Evolutionary conservation across 2,329 filamentous ascomycete genomes (phyloP), one percentile per base, ranked within the genome.

Genomic region (Penicillium sp.): DNA sequence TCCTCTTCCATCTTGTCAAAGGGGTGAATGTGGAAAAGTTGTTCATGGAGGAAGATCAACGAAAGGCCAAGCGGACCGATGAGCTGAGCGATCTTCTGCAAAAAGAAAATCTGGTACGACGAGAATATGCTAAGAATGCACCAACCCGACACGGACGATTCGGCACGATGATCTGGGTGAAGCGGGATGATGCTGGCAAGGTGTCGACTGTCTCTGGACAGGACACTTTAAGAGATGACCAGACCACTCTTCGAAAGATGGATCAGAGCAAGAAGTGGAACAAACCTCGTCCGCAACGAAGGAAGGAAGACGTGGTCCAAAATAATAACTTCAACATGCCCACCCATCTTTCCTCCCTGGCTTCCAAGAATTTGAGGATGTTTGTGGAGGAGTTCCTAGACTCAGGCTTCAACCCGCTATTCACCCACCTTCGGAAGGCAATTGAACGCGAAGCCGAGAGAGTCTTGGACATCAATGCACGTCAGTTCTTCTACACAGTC

Each of bases 151-250:
- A 99, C 71, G 95, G 92, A 62, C 84, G 94, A 31, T 99, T 97
- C 65, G 94, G 94, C 2, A 95, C 92, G 10, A 97, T 97, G 89
- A 85, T 96, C 31, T 97, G 93, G 92, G 85, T 99, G 34, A 90
- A 95, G 74, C 81, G 92, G 51, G 88, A 91, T 45, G 88, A 92
- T 61, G 85, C 88, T 9, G 28, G 28, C 46, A 92, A 92, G 65
- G 83, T 94, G 63, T 88, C 89, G 0, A 91, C 92, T 0, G 82
- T 99, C 1, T 92, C 91, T 0, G 94, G 94, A 1, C 93, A 97
- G 68, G 87, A 91, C 62, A 89, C 89, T 4, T 81, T 99, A 42
- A 82, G 85, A 3, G 85, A 90, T 63, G 82, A 85, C 6, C 81
- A 88, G 8, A 82, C 83, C 36, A 87, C 88, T 6, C 82, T 96